Percentiles rank a stretch among this genome's conserved stretches.
These are phyloP conservation scores for Epichloe sibirici DNA, from an alignment of 2,329 filamentous ascomycete species.

Conservation along the genomic window DNA sequence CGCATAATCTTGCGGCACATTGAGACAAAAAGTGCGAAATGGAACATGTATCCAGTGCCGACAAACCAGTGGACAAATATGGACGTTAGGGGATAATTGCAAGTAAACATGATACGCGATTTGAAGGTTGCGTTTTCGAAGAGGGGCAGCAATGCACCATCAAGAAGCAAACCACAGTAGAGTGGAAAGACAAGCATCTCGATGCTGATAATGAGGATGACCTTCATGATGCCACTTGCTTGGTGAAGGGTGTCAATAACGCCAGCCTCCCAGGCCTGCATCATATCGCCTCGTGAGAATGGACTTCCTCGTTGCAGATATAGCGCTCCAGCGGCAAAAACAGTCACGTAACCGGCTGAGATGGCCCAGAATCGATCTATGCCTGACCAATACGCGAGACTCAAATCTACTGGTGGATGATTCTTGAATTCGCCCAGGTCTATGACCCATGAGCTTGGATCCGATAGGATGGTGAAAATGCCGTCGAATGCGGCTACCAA, in stretches of 20 bases:
- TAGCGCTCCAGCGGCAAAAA: conserved; percentile 60
- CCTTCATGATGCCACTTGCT: conserved; percentile 93
- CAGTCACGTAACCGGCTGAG: conserved; percentile 64
- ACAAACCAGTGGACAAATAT: conserved; percentile 98
- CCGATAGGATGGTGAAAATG: conserved; percentile 21
- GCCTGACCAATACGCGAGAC: conserved; percentile 54
- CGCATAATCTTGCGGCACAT: conserved; percentile 99
- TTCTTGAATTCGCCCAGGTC: conserved; percentile 35
- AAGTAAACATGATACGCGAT: conserved; percentile 67
- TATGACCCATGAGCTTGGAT: conserved; percentile 46
- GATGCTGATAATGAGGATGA: conserved; percentile 95
- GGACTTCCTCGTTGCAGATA: conserved; percentile 67
- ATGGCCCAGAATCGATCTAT: conserved; percentile 60
- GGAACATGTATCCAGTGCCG: conserved; percentile 98
- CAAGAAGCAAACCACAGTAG: conserved; percentile 86
- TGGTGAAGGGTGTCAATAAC: conserved; percentile 78
- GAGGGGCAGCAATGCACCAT: conserved; percentile 75
- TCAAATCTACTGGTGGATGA: conserved; percentile 34
- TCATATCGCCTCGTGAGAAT: conserved; percentile 44
- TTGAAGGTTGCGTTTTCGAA: conserved; percentile 71
- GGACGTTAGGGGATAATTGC: conserved; percentile 71
- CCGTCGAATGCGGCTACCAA: conserved; percentile 11
- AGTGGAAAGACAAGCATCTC: conserved; percentile 97
- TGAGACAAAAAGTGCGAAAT: conserved; percentile 94
- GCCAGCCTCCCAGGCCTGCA: conserved; percentile 58